A percentile compares a stretch with the other conserved stretches of the same genome.
Conservation (phyloP, 164 flowering plant genomes). For the Dillenia turbinata region DNA sequence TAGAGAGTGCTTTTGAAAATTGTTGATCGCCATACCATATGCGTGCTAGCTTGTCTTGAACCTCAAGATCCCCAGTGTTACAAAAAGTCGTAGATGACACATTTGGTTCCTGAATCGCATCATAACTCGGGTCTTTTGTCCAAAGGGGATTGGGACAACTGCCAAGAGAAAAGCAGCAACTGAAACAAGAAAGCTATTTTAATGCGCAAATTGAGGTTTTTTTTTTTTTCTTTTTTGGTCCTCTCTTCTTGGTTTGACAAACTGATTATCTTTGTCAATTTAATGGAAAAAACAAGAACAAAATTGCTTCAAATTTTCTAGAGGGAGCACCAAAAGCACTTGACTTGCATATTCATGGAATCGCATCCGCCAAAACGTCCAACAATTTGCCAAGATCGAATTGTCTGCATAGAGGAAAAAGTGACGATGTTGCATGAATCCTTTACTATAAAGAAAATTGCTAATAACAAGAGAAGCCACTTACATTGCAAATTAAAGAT, state of each 20-base stretch:
- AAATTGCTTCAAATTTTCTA: too few species aligned
- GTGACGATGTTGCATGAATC: not conserved
- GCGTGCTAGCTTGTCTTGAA: constrained; percentile 90
- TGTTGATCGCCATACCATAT: constrained; percentile 49
- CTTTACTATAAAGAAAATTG: constrained; percentile 1
- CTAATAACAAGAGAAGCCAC: constrained; percentile 19
- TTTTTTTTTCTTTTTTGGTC: not conserved
- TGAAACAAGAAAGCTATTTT: too few species aligned
- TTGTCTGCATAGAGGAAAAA: constrained; percentile 45
- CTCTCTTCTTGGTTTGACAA: not conserved
- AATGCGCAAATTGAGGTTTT: too few species aligned
- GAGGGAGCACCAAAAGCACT: not conserved
- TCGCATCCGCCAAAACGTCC: constrained; percentile 98
- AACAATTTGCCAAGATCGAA: constrained; percentile 86
- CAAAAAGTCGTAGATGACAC: constrained; percentile 83
- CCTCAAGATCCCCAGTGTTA: constrained; percentile 88
- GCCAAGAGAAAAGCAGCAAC: constrained; percentile 13
- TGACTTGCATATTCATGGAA: constrained; percentile 96
- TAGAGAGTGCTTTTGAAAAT: not conserved
- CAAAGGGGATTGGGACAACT: constrained; percentile 83
- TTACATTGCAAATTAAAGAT: constrained; percentile 78
- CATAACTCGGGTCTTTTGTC: constrained; percentile 88
- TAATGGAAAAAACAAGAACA: too few species aligned
- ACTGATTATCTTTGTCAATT: too few species aligned
- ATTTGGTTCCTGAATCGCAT: constrained; percentile 88